Evolutionary conservation across 1,139 yeast genomes (phyloP), one percentile per base, ranked within the genome.

Genomic region (Pichia norvegensis): DNA sequence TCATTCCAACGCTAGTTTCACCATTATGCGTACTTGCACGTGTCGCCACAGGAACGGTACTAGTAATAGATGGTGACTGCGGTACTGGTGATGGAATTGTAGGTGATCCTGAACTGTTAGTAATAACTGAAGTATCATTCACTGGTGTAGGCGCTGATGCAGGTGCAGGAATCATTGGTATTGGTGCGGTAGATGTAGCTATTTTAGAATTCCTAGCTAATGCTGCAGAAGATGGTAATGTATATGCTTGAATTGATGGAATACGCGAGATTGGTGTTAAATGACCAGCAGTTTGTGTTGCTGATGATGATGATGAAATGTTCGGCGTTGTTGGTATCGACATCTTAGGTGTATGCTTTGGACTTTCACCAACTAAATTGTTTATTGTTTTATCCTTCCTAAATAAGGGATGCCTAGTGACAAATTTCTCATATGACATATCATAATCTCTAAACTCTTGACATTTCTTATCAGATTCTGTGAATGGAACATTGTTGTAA

Each of bases 401-500:
- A 61, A 82, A 83, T 29, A 68, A 61, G 2, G 81, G 79, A 59
- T 77, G 74, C 29, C 68, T 59, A 4, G 46, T 22, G 33, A 54
- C 51, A 56, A 68, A 82, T 46, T 81, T 67, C 42, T 74, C 71
- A 56, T 80, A 81, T 42, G 78, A 72, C 48, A 72, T 67, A 47
- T 74, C 73, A 60, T 74, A 84, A 46, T 82, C 88, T 57, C 90
- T 70, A 59, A 65, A 84, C 11, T 72, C 70, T 46, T 72, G 68
- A 60, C 63, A 46, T 61, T 67, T 47, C 69, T 62, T 37, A 51
- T 52, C 17, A 85, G 78, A 40, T 43, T 69, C 69, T 48, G 67
- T 68, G 58, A 84, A 84, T 0, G 92, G 92, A 0, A 78, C 72
- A 8, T 74, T 74, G 42, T 75, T 70, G 60, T 79, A 77, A 7